These are phyloP conservation scores for Sporisorium exsertum DNA, from an alignment of 1,284 basidiomycete species.

Conservation along the genomic window DNA sequence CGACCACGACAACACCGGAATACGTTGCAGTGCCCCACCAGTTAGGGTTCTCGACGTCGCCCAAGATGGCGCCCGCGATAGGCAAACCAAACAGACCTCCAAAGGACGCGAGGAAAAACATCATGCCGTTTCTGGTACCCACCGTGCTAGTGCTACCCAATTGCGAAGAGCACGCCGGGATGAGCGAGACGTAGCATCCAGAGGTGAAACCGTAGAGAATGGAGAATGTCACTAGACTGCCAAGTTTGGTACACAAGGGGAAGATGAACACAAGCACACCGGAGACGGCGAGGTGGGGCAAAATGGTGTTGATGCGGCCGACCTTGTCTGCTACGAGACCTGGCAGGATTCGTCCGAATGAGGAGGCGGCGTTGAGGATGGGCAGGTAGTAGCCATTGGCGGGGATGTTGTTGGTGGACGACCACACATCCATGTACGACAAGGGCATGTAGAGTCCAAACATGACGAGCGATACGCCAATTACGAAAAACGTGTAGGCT, in stretches of 20 bases:
- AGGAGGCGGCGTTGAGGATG: slow-evolving; percentile 56
- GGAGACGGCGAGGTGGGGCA: slow-evolving; percentile 60
- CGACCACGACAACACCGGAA: slow-evolving; percentile 22
- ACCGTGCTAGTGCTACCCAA: slow-evolving; percentile 38
- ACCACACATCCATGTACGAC: slow-evolving; percentile 54
- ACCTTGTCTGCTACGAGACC: slow-evolving; percentile 66
- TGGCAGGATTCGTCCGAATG: slow-evolving; percentile 67
- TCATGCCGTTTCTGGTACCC: slow-evolving; percentile 47
- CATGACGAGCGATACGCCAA: slow-evolving; percentile 44
- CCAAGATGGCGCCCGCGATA: slow-evolving; percentile 48
- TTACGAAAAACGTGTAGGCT: slow-evolving; percentile 40
- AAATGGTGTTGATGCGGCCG: slow-evolving; percentile 69
- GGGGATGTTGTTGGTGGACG: slow-evolving; percentile 24
- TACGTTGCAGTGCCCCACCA: slow-evolving; percentile 40
- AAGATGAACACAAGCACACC: slow-evolving; percentile 60
- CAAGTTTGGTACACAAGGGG: slow-evolving; percentile 35
- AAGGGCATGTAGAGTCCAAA: slow-evolving; percentile 57
- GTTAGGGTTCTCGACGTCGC: slow-evolving; percentile 13
- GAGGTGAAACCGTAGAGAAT: slow-evolving; percentile 58
- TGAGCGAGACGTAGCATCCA: slow-evolving; percentile 56
- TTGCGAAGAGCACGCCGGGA: slow-evolving; percentile 44
- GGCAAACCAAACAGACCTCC: slow-evolving; percentile 45
- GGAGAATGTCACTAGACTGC: slow-evolving; percentile 36
- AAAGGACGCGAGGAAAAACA: slow-evolving; percentile 47
- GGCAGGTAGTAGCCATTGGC: slow-evolving; percentile 52